Evolutionary conservation across 2,329 filamentous ascomycete genomes (phyloP).

Genomic region (Fusarium acutatum): DNA sequence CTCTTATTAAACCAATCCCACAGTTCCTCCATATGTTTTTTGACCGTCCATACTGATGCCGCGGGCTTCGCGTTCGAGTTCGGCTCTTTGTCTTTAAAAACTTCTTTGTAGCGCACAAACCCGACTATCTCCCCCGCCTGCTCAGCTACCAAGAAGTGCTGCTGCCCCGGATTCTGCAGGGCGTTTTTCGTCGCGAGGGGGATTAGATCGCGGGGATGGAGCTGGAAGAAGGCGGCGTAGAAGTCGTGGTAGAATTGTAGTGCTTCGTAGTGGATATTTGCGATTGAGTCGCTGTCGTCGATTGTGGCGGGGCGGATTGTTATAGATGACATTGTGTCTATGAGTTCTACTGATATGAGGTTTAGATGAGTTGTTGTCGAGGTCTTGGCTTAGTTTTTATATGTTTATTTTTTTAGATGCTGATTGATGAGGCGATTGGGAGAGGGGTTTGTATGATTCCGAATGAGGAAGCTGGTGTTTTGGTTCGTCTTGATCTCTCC

Average conservation of each 20-base stretch:
- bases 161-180: conserved; percentile 17
- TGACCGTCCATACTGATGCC: conserved; percentile 8
- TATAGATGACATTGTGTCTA: conserved; percentile 10
- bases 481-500: not conserved
- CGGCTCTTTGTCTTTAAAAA: not conserved
- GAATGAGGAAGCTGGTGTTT: conserved; percentile 27
- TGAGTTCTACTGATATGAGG: not conserved
- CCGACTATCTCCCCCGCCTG: conserved; percentile 22
- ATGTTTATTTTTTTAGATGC: not conserved
- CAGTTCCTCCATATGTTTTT: conserved; percentile 31
- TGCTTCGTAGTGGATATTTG: conserved; percentile 28
- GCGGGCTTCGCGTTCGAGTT: conserved; percentile 8
- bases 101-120: conserved; percentile 30
- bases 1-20: conserved; percentile 31
- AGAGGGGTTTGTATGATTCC: conserved; percentile 4
- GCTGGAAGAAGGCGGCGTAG: conserved; percentile 34
- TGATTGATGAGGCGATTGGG: not conserved
- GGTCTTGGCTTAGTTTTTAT: conserved; percentile 7
- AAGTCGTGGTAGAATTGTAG: conserved; percentile 32
- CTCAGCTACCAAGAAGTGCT: conserved; percentile 28
- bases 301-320: conserved; percentile 30
- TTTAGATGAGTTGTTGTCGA: not conserved
- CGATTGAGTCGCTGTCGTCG: conserved; percentile 27
- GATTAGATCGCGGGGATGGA: conserved; percentile 28
- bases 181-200: conserved; percentile 18